Percentiles rank a stretch among this genome's conserved stretches.
phyloP scores from a whole-genome alignment of 495 filamentous ascomycete genomes.

The Rostrohypoxylon terebratum region DNA sequence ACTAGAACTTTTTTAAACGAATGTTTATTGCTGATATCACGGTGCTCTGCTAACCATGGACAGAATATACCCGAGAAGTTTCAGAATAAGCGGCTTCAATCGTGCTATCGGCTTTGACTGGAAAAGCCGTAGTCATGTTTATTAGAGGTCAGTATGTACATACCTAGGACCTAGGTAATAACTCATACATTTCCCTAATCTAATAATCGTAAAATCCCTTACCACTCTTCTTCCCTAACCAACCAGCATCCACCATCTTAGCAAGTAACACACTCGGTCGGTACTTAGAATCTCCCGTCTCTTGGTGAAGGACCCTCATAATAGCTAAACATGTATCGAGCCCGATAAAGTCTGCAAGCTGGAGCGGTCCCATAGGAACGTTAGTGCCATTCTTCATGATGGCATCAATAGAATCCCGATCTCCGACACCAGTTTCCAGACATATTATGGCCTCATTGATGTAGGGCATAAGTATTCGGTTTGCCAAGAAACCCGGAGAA shows the following conservation, averaged over 20 bases:
- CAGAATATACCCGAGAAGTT: neutral
- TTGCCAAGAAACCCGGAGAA: conserved; percentile 93
- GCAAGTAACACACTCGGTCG: conserved; percentile 83
- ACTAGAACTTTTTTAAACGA: neutral
- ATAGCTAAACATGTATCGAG: conserved; percentile 96
- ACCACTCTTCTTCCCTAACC: conserved; percentile 96
- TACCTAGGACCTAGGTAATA: too few species aligned
- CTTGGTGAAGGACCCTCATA: conserved; percentile 93
- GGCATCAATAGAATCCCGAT: conserved; percentile 88
- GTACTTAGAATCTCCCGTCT: conserved; percentile 96
- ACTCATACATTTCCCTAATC: conserved; percentile 8
- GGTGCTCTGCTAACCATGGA: neutral
- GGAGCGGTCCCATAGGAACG: conserved; percentile 96
- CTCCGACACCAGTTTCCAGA: conserved; percentile 90
- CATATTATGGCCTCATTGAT: conserved; percentile 99
- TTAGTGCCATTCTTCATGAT: conserved; percentile 99
- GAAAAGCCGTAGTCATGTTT: neutral
- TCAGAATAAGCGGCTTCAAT: neutral
- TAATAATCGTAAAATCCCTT: conserved; percentile 95
- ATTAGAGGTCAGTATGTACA: neutral
- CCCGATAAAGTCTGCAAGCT: conserved; percentile 96
- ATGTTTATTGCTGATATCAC: neutral
- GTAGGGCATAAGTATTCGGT: conserved; percentile 98
- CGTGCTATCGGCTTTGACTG: neutral
- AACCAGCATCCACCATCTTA: conserved; percentile 98